Evolutionary conservation across 2,329 filamentous ascomycete species (phyloP).

Genomic region (Penicillium olsonii): DNA sequence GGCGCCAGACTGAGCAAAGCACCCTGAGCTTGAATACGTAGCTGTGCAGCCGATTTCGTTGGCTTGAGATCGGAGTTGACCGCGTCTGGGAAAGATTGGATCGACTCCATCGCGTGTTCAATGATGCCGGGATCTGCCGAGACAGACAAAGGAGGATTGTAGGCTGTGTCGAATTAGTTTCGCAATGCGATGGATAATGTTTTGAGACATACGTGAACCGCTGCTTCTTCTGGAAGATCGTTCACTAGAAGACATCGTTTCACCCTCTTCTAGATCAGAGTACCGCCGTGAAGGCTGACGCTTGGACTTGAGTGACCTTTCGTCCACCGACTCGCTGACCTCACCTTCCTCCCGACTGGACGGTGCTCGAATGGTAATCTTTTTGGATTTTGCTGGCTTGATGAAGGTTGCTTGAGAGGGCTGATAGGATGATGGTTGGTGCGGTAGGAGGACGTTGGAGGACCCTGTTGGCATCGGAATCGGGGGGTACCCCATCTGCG

Average conservation of each 20-base stretch:
- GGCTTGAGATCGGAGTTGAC: neutral
- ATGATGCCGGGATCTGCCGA: conserved; percentile 20
- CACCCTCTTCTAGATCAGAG: conserved; percentile 29
- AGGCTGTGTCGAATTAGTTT: conserved; percentile 33
- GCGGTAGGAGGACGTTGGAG: conserved; percentile 7
- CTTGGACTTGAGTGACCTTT: neutral
- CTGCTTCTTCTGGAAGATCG: conserved; percentile 29
- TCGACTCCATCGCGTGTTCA: conserved; percentile 13
- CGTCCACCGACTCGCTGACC: conserved; percentile 65
- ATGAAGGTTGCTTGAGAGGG: neutral
- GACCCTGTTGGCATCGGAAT: conserved; percentile 21
- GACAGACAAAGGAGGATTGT: conserved; percentile 36
- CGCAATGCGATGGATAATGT: too few species aligned
- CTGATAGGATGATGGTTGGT: neutral
- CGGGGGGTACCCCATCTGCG: conserved; percentile 23
- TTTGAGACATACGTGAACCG: conserved; percentile 35
- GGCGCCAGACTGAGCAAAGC: conserved; percentile 64
- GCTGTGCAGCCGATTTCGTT: conserved; percentile 35
- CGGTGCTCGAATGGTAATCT: conserved; percentile 33
- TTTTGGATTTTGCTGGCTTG: neutral
- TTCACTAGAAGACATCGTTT: conserved; percentile 23
- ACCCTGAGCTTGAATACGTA: conserved; percentile 58
- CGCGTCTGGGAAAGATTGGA: conserved; percentile 5
- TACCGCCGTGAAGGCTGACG: conserved; percentile 1
- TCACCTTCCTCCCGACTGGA: conserved; percentile 71